Evolutionary conservation across 768 basidiomycete species (phyloP).

Genomic region (Mycena amicta): DNA sequence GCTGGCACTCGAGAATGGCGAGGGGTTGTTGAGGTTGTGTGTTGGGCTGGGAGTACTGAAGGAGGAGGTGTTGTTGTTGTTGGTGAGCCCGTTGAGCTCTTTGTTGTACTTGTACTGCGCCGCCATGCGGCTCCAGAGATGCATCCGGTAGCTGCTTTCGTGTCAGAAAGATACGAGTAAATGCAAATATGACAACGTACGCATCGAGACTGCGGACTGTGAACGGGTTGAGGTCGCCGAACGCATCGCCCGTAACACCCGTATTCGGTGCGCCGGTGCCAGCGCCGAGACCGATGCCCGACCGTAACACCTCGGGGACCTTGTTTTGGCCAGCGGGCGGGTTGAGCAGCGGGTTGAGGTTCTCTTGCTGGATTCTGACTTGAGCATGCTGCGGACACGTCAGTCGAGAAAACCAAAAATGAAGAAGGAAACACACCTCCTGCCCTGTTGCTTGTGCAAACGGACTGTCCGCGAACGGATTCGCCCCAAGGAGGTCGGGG

Average conservation of each 20-base stretch:
- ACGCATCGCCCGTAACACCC: slow-evolving; percentile 51
- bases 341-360: slow-evolving; percentile 78
- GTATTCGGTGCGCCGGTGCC: slow-evolving; percentile 9
- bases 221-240: slow-evolving; percentile 80
- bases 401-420: not conserved
- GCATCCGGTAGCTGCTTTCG: slow-evolving; percentile 71
- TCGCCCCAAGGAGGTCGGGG: slow-evolving; percentile 56
- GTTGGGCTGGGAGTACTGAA: slow-evolving; percentile 21
- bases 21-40: slow-evolving; percentile 10
- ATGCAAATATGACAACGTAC: slow-evolving; percentile 44
- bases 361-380: slow-evolving; percentile 50
- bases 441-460: slow-evolving; percentile 9
- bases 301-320: slow-evolving; percentile 18
- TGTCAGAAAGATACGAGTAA: slow-evolving; percentile 9
- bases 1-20: slow-evolving; percentile 20
- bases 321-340: slow-evolving; percentile 12
- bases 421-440: slow-evolving; percentile 4
- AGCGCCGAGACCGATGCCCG: slow-evolving; percentile 14
- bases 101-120: slow-evolving; percentile 57
- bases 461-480: slow-evolving; percentile 16
- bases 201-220: slow-evolving; percentile 86
- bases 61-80: slow-evolving; percentile 35
- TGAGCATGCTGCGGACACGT: not conserved
- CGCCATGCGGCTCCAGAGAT: slow-evolving; percentile 90
- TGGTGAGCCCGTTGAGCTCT: slow-evolving; percentile 38